These are phyloP conservation scores for Parasitella parasitica DNA, from an alignment of 371 early-diverging fungal genomes.

Conservation along the genomic window DNA sequence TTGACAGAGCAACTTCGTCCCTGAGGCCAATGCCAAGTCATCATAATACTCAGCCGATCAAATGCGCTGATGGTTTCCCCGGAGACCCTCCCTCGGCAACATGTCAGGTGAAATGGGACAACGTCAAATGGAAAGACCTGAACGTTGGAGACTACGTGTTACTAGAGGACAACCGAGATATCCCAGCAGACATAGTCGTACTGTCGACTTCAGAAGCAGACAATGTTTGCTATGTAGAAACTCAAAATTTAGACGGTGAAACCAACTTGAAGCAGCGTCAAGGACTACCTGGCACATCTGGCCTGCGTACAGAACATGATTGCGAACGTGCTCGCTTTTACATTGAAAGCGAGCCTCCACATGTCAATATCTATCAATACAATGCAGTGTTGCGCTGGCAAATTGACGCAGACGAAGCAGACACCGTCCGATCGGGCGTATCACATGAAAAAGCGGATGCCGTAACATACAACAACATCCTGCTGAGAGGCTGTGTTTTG, in stretches of 20 bases:
- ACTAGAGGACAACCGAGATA: slow-evolving; percentile 83
- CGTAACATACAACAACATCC: slow-evolving; percentile 64
- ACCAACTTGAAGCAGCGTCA: slow-evolving; percentile 75
- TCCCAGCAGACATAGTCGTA: slow-evolving; percentile 88
- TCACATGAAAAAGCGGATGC: slow-evolving; percentile 48
- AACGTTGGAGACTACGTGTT: slow-evolving; percentile 91
- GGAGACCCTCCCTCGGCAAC: slow-evolving; percentile 27
- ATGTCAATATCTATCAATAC: slow-evolving; percentile 75
- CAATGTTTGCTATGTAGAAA: slow-evolving; percentile 76
- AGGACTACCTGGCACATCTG: slow-evolving; percentile 39
- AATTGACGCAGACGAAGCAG: slow-evolving; percentile 14
- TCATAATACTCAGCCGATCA: slow-evolving; percentile 7
- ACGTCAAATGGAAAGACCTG: slow-evolving; percentile 77
- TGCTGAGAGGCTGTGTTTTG: slow-evolving; percentile 90
- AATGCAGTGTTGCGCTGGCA: slow-evolving; percentile 66
- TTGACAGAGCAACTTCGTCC: slow-evolving; percentile 12
- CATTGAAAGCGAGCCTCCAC: slow-evolving; percentile 82
- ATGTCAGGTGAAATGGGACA: slow-evolving; percentile 23
- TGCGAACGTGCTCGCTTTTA: slow-evolving; percentile 59
- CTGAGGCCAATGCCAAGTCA: slow-evolving; percentile 8
- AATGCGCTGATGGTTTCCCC: slow-evolving; percentile 21
- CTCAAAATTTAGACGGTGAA: slow-evolving; percentile 88
- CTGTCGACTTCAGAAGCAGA: slow-evolving; percentile 66
- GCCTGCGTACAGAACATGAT: slow-evolving; percentile 44
- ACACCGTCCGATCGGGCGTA: slow-evolving; percentile 21